phyloP scores from a whole-genome alignment of 106 monocot genomes.

The Agapanthus africanus region DNA sequence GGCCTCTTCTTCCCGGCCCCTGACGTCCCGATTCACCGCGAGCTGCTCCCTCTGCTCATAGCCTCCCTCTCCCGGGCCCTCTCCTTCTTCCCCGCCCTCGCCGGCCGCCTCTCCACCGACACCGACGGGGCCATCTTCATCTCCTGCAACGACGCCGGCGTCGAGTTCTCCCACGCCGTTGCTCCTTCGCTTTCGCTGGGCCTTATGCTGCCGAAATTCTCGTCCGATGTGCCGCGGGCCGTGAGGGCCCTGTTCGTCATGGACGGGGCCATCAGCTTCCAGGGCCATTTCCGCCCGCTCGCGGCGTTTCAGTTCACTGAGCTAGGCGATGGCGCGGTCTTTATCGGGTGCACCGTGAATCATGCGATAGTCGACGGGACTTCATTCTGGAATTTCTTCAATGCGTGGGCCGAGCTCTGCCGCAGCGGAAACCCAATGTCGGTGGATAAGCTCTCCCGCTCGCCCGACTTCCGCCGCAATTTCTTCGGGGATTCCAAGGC shows the following conservation, averaged over 20 bases:
- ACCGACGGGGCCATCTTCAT: constrained; percentile 38
- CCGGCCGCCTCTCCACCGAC: constrained; percentile 61
- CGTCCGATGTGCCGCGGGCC: constrained; percentile 38
- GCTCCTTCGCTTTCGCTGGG: constrained; percentile 39
- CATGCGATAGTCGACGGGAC: constrained; percentile 87
- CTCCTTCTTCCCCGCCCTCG: constrained; percentile 59
- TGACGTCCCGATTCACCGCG: constrained; percentile 11
- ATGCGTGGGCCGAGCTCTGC: constrained; percentile 74
- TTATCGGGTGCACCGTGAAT: constrained; percentile 68
- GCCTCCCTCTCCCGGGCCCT: constrained; percentile 61
- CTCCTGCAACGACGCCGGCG: constrained; percentile 63
- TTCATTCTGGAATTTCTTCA: constrained; percentile 96
- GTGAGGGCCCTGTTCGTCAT: constrained; percentile 57
- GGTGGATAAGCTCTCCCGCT: constrained; percentile 7
- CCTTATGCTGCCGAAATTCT: constrained; percentile 17
- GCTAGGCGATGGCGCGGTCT: constrained; percentile 67
- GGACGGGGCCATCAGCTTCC: constrained; percentile 51
- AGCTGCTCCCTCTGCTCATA: constrained; percentile 39
- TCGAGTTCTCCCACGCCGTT: constrained; percentile 50
- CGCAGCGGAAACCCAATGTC: constrained; percentile 20
- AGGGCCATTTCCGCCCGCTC: constrained; percentile 71
- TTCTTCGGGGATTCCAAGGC: constrained; percentile 63
- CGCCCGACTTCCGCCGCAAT: constrained; percentile 60
- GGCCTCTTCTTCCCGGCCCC: constrained; percentile 64
- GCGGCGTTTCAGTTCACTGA: constrained; percentile 76